Conservation (phyloP, 176 grass and related monocot genomes). For the Coix lacrymajobi region DNA sequence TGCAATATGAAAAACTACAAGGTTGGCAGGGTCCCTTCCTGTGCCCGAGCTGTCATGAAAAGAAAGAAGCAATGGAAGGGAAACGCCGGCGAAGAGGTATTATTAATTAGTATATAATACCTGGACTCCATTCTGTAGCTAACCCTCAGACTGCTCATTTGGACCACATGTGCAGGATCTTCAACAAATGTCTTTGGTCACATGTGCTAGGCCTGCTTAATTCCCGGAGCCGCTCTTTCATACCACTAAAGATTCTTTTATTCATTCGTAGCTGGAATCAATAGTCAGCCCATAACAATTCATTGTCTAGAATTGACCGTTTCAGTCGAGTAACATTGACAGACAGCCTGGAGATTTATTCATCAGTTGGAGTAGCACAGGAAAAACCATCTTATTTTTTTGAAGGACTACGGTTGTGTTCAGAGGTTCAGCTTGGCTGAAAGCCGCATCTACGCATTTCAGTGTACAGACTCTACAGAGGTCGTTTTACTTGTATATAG, state of each 20-base stretch:
- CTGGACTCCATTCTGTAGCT: neutral
- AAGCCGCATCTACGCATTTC: conserved; percentile 3
- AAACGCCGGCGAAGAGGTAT: conserved; percentile 58
- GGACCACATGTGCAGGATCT: no score
- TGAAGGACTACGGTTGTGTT: neutral
- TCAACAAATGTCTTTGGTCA: conserved; percentile 21
- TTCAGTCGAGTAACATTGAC: conserved; percentile 29
- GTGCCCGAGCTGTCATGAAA: conserved; percentile 70
- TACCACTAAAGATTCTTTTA: conserved; percentile 27
- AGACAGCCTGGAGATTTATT: conserved; percentile 22
- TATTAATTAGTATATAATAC: neutral
- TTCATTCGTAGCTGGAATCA: conserved; percentile 14
- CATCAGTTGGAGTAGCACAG: conserved; percentile 18
- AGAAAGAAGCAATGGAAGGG: conserved; percentile 93
- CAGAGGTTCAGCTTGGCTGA: conserved; percentile 1
- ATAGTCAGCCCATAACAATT: conserved; percentile 27
- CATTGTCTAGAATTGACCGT: conserved; percentile 23
- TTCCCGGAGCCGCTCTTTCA: conserved; percentile 27
- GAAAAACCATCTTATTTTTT: conserved; percentile 4
- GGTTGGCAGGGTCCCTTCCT: conserved; percentile 92
- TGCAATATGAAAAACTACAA: conserved; percentile 51
- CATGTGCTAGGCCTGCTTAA: neutral
- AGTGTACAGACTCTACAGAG: conserved; percentile 24
- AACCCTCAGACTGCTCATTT: neutral
- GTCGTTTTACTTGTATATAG: conserved; percentile 14